Evolutionary conservation across 495 filamentous ascomycete species (phyloP).

Genomic region (Thermochaetoides thermophila): DNA sequence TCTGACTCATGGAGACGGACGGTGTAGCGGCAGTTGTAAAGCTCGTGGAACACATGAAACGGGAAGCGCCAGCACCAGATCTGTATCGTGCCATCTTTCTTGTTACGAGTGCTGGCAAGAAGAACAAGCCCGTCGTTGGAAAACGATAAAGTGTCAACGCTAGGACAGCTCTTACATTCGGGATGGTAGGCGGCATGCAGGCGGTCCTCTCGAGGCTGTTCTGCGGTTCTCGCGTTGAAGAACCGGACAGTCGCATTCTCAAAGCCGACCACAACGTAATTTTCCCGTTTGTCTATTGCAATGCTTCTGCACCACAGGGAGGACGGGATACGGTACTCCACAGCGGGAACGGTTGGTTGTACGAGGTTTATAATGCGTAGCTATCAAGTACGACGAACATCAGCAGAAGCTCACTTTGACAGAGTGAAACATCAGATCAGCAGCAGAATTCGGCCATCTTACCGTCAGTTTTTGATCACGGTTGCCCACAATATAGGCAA

Average conservation of each 20-base stretch:
- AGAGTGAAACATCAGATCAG: background rate
- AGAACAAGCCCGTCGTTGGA: slow-evolving; percentile 21
- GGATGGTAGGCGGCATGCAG: slow-evolving; percentile 15
- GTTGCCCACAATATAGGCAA: slow-evolving; percentile 23
- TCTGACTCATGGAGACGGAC: slow-evolving; percentile 23
- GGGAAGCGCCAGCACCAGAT: slow-evolving; percentile 20
- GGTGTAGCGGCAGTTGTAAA: slow-evolving; percentile 18
- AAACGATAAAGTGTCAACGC: slow-evolving; percentile 22
- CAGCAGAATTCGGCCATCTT: slow-evolving; percentile 1
- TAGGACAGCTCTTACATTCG: slow-evolving; percentile 19
- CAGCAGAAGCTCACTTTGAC: no score
- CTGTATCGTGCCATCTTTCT: slow-evolving; percentile 20
- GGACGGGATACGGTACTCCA: slow-evolving; percentile 24
- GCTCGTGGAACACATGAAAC: slow-evolving; percentile 19
- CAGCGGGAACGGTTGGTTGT: slow-evolving; percentile 7
- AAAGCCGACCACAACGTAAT: slow-evolving; percentile 23
- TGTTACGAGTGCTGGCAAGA: slow-evolving; percentile 19
- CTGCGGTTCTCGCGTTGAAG: slow-evolving; percentile 16
- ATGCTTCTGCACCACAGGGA: slow-evolving; percentile 24
- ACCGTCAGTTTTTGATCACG: slow-evolving; percentile 24
- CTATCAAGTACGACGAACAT: slow-evolving; percentile 8
- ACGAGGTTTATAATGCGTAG: slow-evolving; percentile 22
- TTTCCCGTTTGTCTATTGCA: slow-evolving; percentile 18
- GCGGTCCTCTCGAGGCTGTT: slow-evolving; percentile 21
- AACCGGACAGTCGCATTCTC: slow-evolving; percentile 22